phyloP scores from a whole-genome alignment of 768 basidiomycete genomes.

The Russula ochroleuca region DNA sequence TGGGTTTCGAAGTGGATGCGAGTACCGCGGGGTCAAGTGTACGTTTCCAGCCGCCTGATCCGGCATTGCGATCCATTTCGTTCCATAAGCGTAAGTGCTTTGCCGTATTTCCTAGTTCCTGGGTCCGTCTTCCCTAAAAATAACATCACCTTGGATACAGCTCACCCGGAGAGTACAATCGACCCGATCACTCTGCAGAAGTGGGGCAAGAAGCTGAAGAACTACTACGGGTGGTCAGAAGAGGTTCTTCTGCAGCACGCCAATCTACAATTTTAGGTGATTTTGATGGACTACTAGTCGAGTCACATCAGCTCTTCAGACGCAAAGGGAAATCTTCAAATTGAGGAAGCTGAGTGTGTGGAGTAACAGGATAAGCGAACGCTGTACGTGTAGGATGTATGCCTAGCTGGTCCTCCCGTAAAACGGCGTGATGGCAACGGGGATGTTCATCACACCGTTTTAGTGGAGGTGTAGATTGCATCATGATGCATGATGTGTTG shows the following conservation, averaged over 20 bases:
- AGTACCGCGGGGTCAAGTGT: constrained; percentile 35
- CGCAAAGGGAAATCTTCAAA: background rate
- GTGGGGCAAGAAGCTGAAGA: constrained; percentile 31
- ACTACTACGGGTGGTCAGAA: constrained; percentile 34
- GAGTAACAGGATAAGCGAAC: background rate
- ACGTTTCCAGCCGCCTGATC: constrained; percentile 33
- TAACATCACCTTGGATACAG: constrained; percentile 8
- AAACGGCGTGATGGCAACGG: background rate
- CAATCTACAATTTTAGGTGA: background rate
- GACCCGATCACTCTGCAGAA: constrained; percentile 30
- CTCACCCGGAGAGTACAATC: constrained; percentile 34
- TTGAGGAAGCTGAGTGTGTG: background rate
- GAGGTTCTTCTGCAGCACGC: constrained; percentile 28
- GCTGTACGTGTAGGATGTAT: background rate
- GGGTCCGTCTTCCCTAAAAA: background rate
- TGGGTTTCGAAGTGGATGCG: constrained; percentile 34
- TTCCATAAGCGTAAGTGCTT: constrained; percentile 33
- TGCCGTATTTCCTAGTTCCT: background rate
- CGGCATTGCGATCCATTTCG: constrained; percentile 30
- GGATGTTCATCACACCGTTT: constrained; percentile 16
- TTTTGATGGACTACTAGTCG: background rate
- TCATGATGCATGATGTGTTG: background rate
- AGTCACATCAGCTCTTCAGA: background rate
- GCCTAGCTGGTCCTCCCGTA: constrained; percentile 15
- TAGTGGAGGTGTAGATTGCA: background rate